Conservation (phyloP, 768 basidiomycete species). For the Leucosporidium yakuticum region DNA sequence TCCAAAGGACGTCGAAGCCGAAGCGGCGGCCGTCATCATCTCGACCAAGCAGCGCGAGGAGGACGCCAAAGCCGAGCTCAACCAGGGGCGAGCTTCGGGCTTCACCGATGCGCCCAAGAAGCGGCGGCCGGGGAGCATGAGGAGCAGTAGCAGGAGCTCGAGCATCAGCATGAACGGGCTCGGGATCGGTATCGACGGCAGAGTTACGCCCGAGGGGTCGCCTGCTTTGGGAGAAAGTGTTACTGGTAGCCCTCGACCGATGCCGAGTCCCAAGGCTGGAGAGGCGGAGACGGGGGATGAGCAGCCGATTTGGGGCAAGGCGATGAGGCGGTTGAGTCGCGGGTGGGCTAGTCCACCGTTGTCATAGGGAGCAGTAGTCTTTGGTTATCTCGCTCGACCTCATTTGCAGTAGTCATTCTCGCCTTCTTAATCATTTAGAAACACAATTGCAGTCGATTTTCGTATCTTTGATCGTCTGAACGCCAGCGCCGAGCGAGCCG, state of each 20-base stretch:
- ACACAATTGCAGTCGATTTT: too few species aligned
- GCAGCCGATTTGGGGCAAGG: not conserved
- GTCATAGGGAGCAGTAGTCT: not conserved
- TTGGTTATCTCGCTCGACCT: not conserved
- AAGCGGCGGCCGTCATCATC: slow-evolving; percentile 46
- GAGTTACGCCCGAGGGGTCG: too few species aligned
- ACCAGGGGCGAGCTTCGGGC: slow-evolving; percentile 64
- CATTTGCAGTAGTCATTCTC: too few species aligned
- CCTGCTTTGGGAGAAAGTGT: too few species aligned
- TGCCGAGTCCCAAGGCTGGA: too few species aligned
- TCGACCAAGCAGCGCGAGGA: slow-evolving; percentile 76
- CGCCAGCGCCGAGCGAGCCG: too few species aligned
- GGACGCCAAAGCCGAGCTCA: slow-evolving; percentile 63
- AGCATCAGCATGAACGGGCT: not conserved
- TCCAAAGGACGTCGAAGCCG: slow-evolving; percentile 43
- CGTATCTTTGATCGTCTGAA: too few species aligned
- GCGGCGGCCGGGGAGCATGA: not conserved
- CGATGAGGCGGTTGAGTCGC: not conserved
- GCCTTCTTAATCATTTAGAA: too few species aligned
- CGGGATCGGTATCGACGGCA: too few species aligned
- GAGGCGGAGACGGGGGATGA: not conserved
- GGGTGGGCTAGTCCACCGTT: not conserved
- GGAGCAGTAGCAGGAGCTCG: not conserved
- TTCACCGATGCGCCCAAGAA: slow-evolving; percentile 59
- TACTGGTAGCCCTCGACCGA: too few species aligned